Evolutionary conservation across 768 basidiomycete species (phyloP), one percentile per base, ranked within the genome.

Genomic region (Termitomyces sp.): DNA sequence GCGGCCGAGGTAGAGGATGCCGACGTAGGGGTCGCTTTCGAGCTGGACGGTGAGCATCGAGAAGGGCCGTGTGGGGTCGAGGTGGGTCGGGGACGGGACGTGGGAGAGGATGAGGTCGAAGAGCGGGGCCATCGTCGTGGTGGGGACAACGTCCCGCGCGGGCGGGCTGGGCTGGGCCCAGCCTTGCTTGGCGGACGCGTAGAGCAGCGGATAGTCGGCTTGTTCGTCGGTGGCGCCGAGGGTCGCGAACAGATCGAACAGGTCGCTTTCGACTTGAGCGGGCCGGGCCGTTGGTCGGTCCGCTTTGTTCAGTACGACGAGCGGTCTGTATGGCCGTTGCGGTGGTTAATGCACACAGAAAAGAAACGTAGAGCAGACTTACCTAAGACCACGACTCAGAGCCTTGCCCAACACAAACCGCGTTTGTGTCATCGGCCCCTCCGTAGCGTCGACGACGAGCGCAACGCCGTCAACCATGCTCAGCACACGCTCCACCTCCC

Each of bases 381-480:
- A 76, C 78, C 67, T 73, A 21, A 79, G 61, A 19, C 79, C 77
- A 19, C 74, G 69, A 39, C 62, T 68, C 8, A 80, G 63, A 21
- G 79, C 78, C 59, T 80, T 80, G 3, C 71, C 68, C n/a, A 80
- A 66, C 2, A 80, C 79, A 43, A 80, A 80, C 1, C 78, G 68
- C 0, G 82, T 84, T 63, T 84, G 83, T 2, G 80, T 83, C 76
- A 83, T 83, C 2, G 82, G 81, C 1, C 82, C 82, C 61, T 83
- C 82, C 1, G 82, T 82, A 2, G 81, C 80, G 59, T 83, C 82
- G 17, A 84, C 77, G 3, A 84, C 69, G n/a, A 84, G 73, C 14
- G 80, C 80, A 11, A 82, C 81, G 28, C 81, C 81, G 57, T 83
- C 83, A 11, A 84, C 79, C 75, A 84, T 83, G 58, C 80, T 79